Percentiles rank a stretch among this genome's conserved stretches.
phyloP scores from a whole-genome alignment of 108 stramenopile genomes.

The Nitzschia putrida region DNA sequence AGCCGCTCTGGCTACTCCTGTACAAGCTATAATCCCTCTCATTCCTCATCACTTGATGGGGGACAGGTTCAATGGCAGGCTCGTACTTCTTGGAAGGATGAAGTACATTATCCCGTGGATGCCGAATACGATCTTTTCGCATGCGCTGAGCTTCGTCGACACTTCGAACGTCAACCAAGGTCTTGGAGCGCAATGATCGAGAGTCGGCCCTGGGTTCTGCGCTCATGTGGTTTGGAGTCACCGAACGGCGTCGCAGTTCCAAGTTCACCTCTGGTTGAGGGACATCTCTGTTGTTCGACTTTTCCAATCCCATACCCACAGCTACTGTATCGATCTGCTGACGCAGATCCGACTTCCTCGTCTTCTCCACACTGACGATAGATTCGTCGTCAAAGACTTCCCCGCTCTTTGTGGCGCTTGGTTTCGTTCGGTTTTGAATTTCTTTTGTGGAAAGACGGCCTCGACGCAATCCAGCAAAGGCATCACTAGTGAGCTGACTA shows the following conservation, averaged over 20 bases:
- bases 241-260: neutral
- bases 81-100: constrained; percentile 5
- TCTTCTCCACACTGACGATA: neutral
- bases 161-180: constrained; percentile 30
- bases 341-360: neutral
- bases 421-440: constrained; percentile 1
- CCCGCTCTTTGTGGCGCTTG: neutral
- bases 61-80: neutral
- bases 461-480: constrained; percentile 24
- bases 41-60: neutral
- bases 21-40: neutral
- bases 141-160: constrained; percentile 36
- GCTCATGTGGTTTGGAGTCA: neutral
- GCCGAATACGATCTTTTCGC: constrained; percentile 2
- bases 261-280: neutral
- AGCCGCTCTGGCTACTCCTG: neutral
- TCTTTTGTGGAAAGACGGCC: constrained; percentile 8
- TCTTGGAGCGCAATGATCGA: constrained; percentile 10
- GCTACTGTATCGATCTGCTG: neutral
- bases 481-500: constrained; percentile 21
- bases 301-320: constrained; percentile 2
- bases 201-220: neutral
- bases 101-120: neutral
- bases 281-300: neutral
- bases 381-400: neutral